Evolutionary conservation across 305 asterid species (phyloP), one percentile per base, ranked within the genome.

Genomic region (Coffea humblotiana): DNA sequence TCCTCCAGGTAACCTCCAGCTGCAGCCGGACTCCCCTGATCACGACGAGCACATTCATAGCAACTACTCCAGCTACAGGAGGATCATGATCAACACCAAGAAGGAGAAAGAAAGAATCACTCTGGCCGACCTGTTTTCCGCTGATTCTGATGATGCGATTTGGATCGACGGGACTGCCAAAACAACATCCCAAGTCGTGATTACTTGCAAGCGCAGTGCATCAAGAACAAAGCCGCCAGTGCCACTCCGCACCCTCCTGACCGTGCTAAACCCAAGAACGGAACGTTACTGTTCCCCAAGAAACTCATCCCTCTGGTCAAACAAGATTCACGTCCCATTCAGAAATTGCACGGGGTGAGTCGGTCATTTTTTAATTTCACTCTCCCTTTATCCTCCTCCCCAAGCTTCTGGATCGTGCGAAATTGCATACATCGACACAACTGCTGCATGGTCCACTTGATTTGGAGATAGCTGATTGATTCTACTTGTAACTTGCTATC

Each of bases 101-200:
- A 83, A 75, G 74, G 87, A 87, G 84, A 84, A 66, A 81, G 87
- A 77, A 63, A 83, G 96, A 77, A 90, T 82, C 60, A 92, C 97
- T 6, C 90, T 92, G 8, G 95, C 95, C 0, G 97, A 92, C 56
- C 85, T 92, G 84, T 91, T 92, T 85, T 78, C 77, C 6, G 92
- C 92, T 3, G 90, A 89, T 78, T 79, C 83, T n/a, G 78, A 80
- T 54, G 48, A 76, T 51, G 47, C 66, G 76, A 67, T 2, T 19
- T 9, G 29, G 25, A 16, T 25, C 8, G 16, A 4, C 6, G 13
- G 29, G 25, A 16, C 49, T 18, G 16, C 13, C 43, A 37, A 15
- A 37, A 29, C 32, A 32, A 16, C 16, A 37, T 1, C 72, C 47
- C 43, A 37, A 37, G 43, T 37, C 2, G 43, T 37, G 6, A 37